These are phyloP conservation scores for Penicillium glabrum DNA, from an alignment of 2,329 filamentous ascomycete species.

Conservation along the genomic window DNA sequence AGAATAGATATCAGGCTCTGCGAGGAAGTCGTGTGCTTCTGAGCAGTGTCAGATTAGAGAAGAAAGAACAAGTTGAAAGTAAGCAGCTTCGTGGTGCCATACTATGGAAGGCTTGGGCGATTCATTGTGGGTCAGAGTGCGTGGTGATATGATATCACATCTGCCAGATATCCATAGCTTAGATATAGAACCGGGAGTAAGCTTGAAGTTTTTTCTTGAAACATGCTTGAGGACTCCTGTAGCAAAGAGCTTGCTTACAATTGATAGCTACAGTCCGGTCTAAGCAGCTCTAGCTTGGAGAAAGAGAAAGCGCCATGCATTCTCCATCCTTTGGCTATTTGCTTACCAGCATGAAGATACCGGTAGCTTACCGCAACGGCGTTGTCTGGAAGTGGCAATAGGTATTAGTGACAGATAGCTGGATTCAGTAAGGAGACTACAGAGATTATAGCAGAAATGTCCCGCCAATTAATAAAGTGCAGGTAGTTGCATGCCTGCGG, in stretches of 20 bases:
- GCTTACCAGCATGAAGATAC: background rate
- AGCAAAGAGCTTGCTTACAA: background rate
- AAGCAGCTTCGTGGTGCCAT: background rate
- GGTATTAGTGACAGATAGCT: background rate
- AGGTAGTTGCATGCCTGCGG: background rate
- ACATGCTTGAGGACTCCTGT: background rate
- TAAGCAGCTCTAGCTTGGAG: background rate
- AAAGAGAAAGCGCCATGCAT: background rate
- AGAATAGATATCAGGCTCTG: background rate
- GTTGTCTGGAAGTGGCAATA: background rate
- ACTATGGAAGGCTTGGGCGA: background rate
- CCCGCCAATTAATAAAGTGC: background rate
- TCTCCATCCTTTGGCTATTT: background rate
- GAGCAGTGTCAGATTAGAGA: background rate
- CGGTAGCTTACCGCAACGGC: background rate
- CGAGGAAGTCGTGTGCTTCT: background rate
- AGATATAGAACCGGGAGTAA: background rate
- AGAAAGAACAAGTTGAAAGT: background rate
- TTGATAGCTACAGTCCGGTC: background rate
- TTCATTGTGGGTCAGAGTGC: constrained; percentile 1
- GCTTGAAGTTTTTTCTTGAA: background rate
- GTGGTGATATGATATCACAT: background rate
- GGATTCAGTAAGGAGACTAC: background rate
- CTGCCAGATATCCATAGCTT: background rate
- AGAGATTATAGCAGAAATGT: background rate